phyloP scores from a whole-genome alignment of 352 stramenopile genomes.

The Globisporangium lucens region DNA sequence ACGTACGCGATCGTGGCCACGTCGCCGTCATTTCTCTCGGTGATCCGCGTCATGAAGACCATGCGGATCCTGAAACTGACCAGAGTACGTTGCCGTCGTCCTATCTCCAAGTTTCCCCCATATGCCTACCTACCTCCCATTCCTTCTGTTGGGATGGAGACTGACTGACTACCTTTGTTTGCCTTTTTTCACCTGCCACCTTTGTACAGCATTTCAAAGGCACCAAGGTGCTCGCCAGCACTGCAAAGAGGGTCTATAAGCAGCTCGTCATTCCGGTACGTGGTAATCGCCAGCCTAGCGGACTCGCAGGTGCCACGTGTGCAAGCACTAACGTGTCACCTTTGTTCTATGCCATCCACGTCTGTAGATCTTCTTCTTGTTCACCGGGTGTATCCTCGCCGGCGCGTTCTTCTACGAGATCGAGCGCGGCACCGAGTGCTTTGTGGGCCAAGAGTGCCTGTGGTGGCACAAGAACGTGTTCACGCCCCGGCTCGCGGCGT shows the following conservation, averaged over 20 bases:
- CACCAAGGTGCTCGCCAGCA: slow-evolving; percentile 61
- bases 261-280: slow-evolving; percentile 63
- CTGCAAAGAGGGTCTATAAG: slow-evolving; percentile 48
- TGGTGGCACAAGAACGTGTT: slow-evolving; percentile 63
- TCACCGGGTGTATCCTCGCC: slow-evolving; percentile 59
- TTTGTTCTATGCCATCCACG: background rate
- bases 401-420: slow-evolving; percentile 72
- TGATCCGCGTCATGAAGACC: slow-evolving; percentile 68
- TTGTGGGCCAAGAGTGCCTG: slow-evolving; percentile 44
- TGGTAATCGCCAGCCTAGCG: background rate
- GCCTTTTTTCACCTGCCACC: background rate
- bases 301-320: background rate
- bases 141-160: no score
- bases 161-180: background rate
- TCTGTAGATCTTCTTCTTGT: slow-evolving; percentile 69
- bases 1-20: slow-evolving; percentile 63
- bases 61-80: slow-evolving; percentile 75
- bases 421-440: slow-evolving; percentile 67
- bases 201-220: slow-evolving; percentile 54
- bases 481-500: slow-evolving; percentile 32
- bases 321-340: background rate
- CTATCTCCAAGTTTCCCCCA: no score
- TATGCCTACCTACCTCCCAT: no score
- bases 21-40: slow-evolving; percentile 56
- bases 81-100: slow-evolving; percentile 23